A percentile compares a stretch with the other conserved stretches of the same genome.
Conservation (phyloP, 768 basidiomycete species). For the Brasilioporus rufonigricans region DNA sequence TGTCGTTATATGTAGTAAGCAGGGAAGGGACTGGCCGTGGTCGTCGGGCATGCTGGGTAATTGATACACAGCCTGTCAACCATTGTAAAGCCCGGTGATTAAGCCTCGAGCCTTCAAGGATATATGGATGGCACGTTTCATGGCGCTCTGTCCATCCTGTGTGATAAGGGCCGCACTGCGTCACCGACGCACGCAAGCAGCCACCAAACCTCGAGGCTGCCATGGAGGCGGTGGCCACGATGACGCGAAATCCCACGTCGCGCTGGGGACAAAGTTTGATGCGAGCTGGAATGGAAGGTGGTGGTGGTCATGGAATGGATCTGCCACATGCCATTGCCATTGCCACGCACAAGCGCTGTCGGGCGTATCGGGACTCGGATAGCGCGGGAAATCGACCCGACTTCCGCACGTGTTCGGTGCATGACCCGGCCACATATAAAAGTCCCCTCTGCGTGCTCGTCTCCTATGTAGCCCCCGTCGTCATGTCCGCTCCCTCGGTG, state of each 20-base stretch:
- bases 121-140: not conserved
- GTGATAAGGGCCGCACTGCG: not conserved
- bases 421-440: not conserved
- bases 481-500: slow-evolving; percentile 16
- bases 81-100: not conserved
- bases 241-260: not conserved
- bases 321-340: too few relatives aligned
- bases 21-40: too few relatives aligned
- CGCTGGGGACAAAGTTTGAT: not conserved
- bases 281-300: not conserved
- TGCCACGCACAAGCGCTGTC: too few relatives aligned
- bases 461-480: not conserved
- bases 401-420: not conserved
- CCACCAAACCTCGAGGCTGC: not conserved
- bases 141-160: not conserved
- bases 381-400: not conserved
- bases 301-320: too few relatives aligned
- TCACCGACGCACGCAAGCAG: not conserved
- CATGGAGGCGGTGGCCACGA: not conserved
- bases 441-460: not conserved
- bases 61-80: not conserved
- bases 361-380: too few relatives aligned
- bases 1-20: too few relatives aligned
- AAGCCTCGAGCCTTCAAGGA: too few relatives aligned
- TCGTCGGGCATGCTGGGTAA: not conserved